These are phyloP conservation scores for Nicotiana otophora DNA, from an alignment of 257 asterid species.

Conservation along the genomic window DNA sequence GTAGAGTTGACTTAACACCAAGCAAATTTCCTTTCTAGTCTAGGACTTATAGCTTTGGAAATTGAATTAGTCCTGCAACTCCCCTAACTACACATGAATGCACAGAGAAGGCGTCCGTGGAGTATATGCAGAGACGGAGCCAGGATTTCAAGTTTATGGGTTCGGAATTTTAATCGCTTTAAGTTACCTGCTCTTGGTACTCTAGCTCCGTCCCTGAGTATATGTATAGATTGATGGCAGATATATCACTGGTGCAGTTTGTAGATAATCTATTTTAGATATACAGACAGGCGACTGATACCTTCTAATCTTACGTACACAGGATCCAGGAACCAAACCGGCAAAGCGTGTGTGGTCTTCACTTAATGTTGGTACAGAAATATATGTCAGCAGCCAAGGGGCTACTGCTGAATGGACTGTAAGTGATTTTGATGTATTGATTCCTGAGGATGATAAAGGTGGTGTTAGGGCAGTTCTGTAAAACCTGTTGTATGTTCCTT, in stretches of 20 bases:
- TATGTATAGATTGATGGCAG: not conserved
- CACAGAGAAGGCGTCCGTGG: too few species aligned
- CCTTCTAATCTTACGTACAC: constrained; percentile 6
- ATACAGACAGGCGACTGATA: not conserved
- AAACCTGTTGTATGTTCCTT: not conserved
- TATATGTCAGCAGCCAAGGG: constrained; percentile 56
- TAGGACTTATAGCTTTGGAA: too few species aligned
- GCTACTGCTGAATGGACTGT: constrained; percentile 76
- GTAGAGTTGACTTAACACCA: too few species aligned
- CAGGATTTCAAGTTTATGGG: not conserved
- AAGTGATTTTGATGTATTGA: constrained; percentile 64
- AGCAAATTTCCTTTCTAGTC: too few species aligned
- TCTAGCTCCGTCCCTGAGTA: too few species aligned
- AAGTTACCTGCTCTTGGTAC: too few species aligned
- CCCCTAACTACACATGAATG: too few species aligned
- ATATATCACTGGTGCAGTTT: not conserved
- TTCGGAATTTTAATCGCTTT: not conserved
- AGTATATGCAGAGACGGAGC: not conserved
- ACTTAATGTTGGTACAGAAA: constrained; percentile 77
- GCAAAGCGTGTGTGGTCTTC: constrained; percentile 71
- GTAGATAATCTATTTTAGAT: not conserved
- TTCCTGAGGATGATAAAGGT: constrained; percentile 26
- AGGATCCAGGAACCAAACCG: constrained; percentile 85
- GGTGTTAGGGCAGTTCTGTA: constrained; percentile 8
- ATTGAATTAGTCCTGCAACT: too few species aligned